These are phyloP conservation scores for Chrysosporium queenslandicum DNA, from an alignment of 2,329 filamentous ascomycete genomes.

Conservation along the genomic window DNA sequence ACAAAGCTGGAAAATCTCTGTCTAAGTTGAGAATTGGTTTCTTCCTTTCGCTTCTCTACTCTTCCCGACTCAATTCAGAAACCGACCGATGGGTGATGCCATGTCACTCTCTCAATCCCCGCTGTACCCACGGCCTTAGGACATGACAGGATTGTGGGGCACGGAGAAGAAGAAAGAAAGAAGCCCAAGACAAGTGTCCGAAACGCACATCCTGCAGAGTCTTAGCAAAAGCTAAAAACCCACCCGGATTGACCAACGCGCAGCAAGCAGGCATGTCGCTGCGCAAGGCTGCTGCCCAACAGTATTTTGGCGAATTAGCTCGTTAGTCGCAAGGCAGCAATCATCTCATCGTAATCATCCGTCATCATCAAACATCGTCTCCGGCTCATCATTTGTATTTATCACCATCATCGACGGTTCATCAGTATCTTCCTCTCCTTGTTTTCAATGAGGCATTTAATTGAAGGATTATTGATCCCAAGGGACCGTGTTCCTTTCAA, in stretches of 20 bases:
- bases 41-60: too few relatives aligned
- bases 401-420: too few relatives aligned
- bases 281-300: conserved; percentile 8
- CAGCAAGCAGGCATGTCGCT: background rate
- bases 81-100: background rate
- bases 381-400: background rate
- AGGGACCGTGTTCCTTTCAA: too few relatives aligned
- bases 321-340: conserved; percentile 8
- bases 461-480: too few relatives aligned
- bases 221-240: background rate
- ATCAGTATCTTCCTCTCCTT: too few relatives aligned
- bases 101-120: background rate
- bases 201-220: background rate
- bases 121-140: background rate
- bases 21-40: too few relatives aligned
- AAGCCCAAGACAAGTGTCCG: background rate
- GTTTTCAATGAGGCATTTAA: too few relatives aligned
- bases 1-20: too few relatives aligned
- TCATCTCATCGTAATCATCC: background rate
- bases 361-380: background rate
- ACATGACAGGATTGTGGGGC: background rate
- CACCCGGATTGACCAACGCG: background rate
- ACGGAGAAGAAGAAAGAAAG: background rate
- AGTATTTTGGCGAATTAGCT: background rate
- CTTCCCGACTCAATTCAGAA: background rate